phyloP scores from a whole-genome alignment of 2,329 filamentous ascomycete genomes.

The Stachybotrys elegans region DNA sequence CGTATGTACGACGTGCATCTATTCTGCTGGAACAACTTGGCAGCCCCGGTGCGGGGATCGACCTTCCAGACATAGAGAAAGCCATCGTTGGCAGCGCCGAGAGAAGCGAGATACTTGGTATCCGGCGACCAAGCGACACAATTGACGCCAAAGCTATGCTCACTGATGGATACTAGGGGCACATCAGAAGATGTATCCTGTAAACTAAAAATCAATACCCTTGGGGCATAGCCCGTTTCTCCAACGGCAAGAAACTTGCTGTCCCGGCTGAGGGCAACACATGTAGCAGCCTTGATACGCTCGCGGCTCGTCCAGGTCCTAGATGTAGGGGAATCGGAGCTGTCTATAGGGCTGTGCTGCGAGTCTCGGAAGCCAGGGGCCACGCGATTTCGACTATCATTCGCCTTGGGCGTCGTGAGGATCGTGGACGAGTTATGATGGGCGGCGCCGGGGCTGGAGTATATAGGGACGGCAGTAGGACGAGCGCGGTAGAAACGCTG shows the following conservation, averaged over 20 bases:
- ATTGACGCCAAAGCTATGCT: conserved; percentile 86
- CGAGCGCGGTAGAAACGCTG: conserved; percentile 91
- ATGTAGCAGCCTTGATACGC: conserved; percentile 90
- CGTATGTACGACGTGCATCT: conserved; percentile 85
- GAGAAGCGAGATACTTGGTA: conserved; percentile 78
- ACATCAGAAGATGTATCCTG: conserved; percentile 74
- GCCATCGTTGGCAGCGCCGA: conserved; percentile 86
- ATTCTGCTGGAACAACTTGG: conserved; percentile 77
- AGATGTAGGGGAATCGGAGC: conserved; percentile 58
- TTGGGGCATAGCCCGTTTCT: conserved; percentile 89
- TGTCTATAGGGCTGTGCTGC: conserved; percentile 39
- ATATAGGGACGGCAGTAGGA: conserved; percentile 65
- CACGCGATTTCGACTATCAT: conserved; percentile 57
- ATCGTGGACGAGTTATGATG: conserved; percentile 46
- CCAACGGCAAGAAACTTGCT: conserved; percentile 85
- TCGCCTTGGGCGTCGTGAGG: conserved; percentile 52
- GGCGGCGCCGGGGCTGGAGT: conserved; percentile 48
- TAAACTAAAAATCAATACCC: conserved; percentile 85
- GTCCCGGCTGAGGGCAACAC: conserved; percentile 81
- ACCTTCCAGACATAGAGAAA: conserved; percentile 90
- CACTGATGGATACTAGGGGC: conserved; percentile 78
- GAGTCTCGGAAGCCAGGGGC: conserved; percentile 44
- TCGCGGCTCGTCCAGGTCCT: conserved; percentile 86
- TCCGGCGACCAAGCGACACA: conserved; percentile 87
- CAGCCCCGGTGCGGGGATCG: conserved; percentile 73